phyloP scores from a whole-genome alignment of 768 basidiomycete species.

The Royoungia palumana region DNA sequence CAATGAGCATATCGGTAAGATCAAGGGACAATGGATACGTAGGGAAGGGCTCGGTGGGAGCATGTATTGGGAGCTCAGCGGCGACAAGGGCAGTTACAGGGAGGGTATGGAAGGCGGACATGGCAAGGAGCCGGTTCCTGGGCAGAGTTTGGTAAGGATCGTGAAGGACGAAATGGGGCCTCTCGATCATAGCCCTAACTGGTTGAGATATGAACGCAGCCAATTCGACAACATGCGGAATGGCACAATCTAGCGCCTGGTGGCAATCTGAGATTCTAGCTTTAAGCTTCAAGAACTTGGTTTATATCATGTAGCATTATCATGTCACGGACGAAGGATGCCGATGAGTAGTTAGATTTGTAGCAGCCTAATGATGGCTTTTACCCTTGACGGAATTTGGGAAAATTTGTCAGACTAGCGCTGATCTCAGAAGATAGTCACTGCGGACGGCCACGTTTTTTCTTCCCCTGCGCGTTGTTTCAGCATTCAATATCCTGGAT shows the following conservation, averaged over 20 bases:
- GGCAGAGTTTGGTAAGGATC: conserved; percentile 65
- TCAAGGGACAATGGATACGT: conserved; percentile 81
- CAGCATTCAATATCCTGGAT: background rate
- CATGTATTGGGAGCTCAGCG: conserved; percentile 94
- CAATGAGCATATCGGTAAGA: conserved; percentile 57
- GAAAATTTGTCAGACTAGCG: no score
- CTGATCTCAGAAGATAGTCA: background rate
- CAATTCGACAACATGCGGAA: conserved; percentile 77
- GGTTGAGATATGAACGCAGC: conserved; percentile 74
- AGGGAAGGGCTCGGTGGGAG: conserved; percentile 78
- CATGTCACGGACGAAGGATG: background rate
- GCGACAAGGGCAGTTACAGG: conserved; percentile 69
- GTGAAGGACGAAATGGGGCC: conserved; percentile 79
- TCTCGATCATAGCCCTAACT: conserved; percentile 71
- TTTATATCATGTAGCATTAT: conserved; percentile 2
- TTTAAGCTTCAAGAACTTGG: background rate
- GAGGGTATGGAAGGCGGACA: conserved; percentile 72
- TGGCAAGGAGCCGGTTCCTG: conserved; percentile 72
- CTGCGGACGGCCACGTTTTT: background rate
- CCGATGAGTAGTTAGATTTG: background rate
- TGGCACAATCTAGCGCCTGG: conserved; percentile 46
- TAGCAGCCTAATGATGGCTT: background rate
- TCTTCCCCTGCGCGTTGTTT: background rate
- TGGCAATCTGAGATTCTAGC: background rate
- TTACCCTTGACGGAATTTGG: no score